Evolutionary conservation across 768 basidiomycete genomes (phyloP), one percentile per base, ranked within the genome.

Genomic region (Sistotremastrum niveocremeum): DNA sequence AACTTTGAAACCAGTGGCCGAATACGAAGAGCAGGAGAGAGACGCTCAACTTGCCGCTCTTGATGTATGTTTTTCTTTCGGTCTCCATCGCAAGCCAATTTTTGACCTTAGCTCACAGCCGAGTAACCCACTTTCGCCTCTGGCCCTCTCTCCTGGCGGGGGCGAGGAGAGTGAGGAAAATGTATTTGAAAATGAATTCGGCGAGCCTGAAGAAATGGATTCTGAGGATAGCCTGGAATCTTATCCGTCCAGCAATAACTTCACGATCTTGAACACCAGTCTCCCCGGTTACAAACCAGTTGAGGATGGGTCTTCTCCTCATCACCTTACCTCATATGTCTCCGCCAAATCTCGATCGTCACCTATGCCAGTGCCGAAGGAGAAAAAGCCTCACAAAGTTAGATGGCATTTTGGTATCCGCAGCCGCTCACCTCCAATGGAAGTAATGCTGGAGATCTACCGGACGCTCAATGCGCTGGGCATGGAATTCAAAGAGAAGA

Each of bases 331-430:
- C 0, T 78, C 80, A 2, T 84, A 82, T 41, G 72, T 73, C 11
- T 73, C 74, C 36, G 78, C 69, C 33, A 62, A 73, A 32, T 20
- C 20, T 20, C 72, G 70, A 55, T 57, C 57, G 59, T 58, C n/a
- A 52, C 57, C 74, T 38, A 69, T 71, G 36, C 60, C 60, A 52
- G 63, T 62, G 43, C 53, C 56, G 20, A 78, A 78, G 57, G 70
- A 71, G 55, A 77, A 79, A 67, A 84, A 81, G 59, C 74, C 77
- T 46, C 78, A 82, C 49, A 78, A 83, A 50, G 84, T 84, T 10
- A 83, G 89, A 52, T 98, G 95, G 95, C 95, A 99, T 60, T 99
- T 97, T 57, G 95, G 95, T 6, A 98, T 99, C 37, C 75, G 95
- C 33, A 91, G 87, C 54, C 73, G 93, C 49, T 84, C 81, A 48